Conservation (phyloP, 371 early-diverging fungal species). For the Mortierella polycephala region DNA sequence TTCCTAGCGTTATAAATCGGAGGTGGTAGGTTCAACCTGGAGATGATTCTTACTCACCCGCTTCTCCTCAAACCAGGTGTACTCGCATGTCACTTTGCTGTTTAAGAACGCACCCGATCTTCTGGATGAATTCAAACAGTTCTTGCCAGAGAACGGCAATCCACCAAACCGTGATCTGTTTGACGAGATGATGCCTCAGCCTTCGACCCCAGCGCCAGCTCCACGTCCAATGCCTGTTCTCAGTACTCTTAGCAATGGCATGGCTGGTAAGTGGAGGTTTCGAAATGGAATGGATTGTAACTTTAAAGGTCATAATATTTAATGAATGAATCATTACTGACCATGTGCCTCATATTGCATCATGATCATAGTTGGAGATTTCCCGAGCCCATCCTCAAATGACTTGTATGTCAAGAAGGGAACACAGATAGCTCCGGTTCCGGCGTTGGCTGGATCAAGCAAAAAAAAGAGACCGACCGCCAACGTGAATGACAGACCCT, state of each 20-base stretch:
- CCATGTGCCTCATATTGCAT: too few species aligned
- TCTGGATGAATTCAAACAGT: slow-evolving; percentile 96
- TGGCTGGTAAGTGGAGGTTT: slow-evolving; percentile 38
- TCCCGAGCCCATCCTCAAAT: slow-evolving; percentile 41
- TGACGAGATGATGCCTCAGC: slow-evolving; percentile 54
- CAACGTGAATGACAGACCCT: slow-evolving; percentile 29
- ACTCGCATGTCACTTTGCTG: slow-evolving; percentile 85
- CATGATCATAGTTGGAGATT: slow-evolving; percentile 33
- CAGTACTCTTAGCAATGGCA: slow-evolving; percentile 44
- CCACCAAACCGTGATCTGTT: slow-evolving; percentile 49
- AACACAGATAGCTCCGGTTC: slow-evolving; percentile 14
- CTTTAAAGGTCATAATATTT: too few species aligned
- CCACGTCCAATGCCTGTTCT: slow-evolving; percentile 48
- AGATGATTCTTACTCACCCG: background rate
- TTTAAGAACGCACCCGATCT: slow-evolving; percentile 90
- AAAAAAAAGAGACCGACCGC: slow-evolving; percentile 49
- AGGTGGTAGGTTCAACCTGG: background rate
- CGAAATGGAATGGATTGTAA: background rate
- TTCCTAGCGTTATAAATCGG: background rate
- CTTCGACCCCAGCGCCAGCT: slow-evolving; percentile 43
- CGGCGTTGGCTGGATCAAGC: slow-evolving; percentile 26
- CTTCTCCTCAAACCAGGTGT: slow-evolving; percentile 67
- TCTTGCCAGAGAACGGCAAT: slow-evolving; percentile 83
- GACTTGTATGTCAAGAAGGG: slow-evolving; percentile 48
- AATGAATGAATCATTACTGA: too few species aligned